Conservation (phyloP, 2,329 filamentous ascomycete species). For the Aspergillus sp. region DNA sequence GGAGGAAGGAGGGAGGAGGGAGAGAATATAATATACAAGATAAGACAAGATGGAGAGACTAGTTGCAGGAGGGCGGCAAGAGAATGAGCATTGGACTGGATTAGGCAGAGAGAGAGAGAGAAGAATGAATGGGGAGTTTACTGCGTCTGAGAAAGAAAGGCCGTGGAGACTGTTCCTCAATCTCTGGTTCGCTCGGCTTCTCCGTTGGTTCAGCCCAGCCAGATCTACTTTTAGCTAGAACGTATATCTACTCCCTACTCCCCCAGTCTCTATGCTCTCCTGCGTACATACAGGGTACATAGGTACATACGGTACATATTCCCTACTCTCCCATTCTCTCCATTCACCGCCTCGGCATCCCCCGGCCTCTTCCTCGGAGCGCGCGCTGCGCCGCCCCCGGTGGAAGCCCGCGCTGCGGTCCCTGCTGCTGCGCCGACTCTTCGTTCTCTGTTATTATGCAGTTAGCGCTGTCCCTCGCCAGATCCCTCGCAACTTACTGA, state of each 20-base stretch:
- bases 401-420: constrained; percentile 63
- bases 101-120: constrained; percentile 1
- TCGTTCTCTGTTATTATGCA: constrained; percentile 58
- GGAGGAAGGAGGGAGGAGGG: constrained; percentile 5
- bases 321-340: constrained; percentile 14
- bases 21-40: constrained; percentile 6
- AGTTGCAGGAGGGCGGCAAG: constrained; percentile 2
- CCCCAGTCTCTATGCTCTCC: not conserved
- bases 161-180: too few species aligned
- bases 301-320: too few species aligned
- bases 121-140: not conserved
- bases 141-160: too few species aligned
- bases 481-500: too few species aligned
- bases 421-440: constrained; percentile 77
- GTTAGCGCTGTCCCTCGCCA: constrained; percentile 11
- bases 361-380: constrained; percentile 72
- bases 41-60: too few species aligned
- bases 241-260: constrained; percentile 5
- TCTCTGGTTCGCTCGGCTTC: too few species aligned
- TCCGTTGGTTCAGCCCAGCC: not conserved
- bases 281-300: too few species aligned
- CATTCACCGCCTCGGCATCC: constrained; percentile 57
- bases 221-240: not conserved
- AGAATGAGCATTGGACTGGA: not conserved
- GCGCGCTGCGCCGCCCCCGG: constrained; percentile 82